A percentile compares a stretch with the other conserved stretches of the same genome.
phyloP scores from a whole-genome alignment of 2,329 filamentous ascomycete genomes.

The Colletotrichum kahawae region DNA sequence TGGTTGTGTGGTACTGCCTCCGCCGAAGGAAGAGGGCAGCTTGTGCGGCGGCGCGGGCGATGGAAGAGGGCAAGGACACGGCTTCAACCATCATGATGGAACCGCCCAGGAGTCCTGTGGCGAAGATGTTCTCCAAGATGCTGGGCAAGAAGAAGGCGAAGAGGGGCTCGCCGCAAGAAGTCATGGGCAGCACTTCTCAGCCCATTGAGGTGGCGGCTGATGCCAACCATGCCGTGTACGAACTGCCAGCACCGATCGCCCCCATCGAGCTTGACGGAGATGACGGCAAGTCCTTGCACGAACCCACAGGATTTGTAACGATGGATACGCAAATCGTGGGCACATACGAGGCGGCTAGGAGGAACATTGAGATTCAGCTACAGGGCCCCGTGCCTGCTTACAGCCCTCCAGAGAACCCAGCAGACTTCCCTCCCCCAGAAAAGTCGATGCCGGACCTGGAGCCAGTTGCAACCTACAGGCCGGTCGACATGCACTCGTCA shows the following conservation, averaged over 20 bases:
- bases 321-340: slow-evolving; percentile 44
- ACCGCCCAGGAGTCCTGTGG: slow-evolving; percentile 38
- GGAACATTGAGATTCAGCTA: slow-evolving; percentile 56
- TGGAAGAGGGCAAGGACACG: slow-evolving; percentile 41
- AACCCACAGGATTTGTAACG: slow-evolving; percentile 45
- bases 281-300: slow-evolving; percentile 40
- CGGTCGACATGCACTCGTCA: slow-evolving; percentile 33
- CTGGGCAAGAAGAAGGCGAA: slow-evolving; percentile 38
- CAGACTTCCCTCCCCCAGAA: slow-evolving; percentile 30
- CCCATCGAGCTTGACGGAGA: slow-evolving; percentile 55
- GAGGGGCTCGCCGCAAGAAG: slow-evolving; percentile 28
- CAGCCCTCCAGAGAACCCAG: slow-evolving; percentile 40
- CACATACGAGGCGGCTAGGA: slow-evolving; percentile 55
- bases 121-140: slow-evolving; percentile 49
- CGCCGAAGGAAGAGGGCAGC: slow-evolving; percentile 38
- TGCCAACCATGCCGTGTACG: slow-evolving; percentile 54
- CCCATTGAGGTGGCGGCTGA: slow-evolving; percentile 46
- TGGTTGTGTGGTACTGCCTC: slow-evolving; percentile 34
- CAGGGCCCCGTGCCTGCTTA: slow-evolving; percentile 56
- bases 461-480: slow-evolving; percentile 37
- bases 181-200: slow-evolving; percentile 33
- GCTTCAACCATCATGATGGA: slow-evolving; percentile 37
- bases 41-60: slow-evolving; percentile 23
- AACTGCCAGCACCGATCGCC: slow-evolving; percentile 50
- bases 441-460: slow-evolving; percentile 40